Evolutionary conservation across 2,329 filamentous ascomycete genomes (phyloP).

Genomic region (Ceratocystis harringtonii): DNA sequence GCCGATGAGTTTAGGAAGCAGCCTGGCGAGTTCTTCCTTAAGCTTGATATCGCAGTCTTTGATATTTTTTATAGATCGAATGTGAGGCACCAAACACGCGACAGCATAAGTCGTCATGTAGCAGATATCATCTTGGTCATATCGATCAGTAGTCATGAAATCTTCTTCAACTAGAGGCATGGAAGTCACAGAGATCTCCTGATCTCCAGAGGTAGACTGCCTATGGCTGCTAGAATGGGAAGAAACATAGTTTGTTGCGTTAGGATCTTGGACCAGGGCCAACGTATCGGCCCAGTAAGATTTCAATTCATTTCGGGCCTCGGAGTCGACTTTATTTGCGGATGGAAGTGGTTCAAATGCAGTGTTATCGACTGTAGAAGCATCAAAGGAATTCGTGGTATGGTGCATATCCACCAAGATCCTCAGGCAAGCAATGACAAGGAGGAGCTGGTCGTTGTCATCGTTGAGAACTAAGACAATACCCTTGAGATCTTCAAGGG

Average conservation of each 20-base stretch:
- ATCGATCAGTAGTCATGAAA: neutral
- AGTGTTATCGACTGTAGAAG: neutral
- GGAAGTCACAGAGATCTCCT: neutral
- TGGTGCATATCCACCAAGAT: neutral
- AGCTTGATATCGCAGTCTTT: neutral
- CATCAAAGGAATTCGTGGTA: neutral
- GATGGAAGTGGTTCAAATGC: neutral
- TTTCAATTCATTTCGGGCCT: neutral
- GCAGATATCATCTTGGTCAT: constrained; percentile 6
- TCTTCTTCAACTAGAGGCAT: neutral
- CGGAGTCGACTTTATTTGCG: neutral
- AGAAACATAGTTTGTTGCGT: neutral
- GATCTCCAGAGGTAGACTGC: neutral
- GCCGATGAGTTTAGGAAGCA: neutral
- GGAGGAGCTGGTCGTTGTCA: neutral
- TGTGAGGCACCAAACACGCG: constrained; percentile 1
- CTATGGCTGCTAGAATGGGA: too few species aligned
- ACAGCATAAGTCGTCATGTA: constrained; percentile 10
- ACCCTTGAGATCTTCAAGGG: neutral
- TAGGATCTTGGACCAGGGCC: neutral
- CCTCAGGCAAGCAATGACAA: neutral
- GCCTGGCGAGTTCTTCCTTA: neutral
- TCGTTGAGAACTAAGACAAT: neutral
- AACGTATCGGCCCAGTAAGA: neutral
- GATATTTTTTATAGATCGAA: neutral